phyloP scores from a whole-genome alignment of 1,284 basidiomycete genomes.

The Tylopilus sp. region DNA sequence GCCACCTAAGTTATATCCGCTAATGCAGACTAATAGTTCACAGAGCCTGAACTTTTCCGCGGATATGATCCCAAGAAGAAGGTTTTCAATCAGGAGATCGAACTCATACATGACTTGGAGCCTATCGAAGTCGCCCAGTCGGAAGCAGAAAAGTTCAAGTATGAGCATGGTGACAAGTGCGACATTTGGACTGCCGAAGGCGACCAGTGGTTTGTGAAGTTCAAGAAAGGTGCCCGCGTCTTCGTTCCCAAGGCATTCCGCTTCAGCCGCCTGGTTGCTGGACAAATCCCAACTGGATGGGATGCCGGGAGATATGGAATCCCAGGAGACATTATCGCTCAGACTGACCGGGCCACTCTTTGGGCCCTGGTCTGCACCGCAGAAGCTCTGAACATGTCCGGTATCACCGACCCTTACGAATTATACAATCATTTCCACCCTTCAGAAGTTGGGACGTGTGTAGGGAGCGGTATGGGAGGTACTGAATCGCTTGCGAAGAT shows the following conservation, averaged over 20 bases:
- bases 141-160: slow-evolving; percentile 94
- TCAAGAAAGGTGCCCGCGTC: slow-evolving; percentile 97
- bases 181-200: slow-evolving; percentile 90
- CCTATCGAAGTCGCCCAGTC: slow-evolving; percentile 89
- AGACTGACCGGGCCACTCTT: slow-evolving; percentile 91
- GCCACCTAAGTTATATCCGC: not conserved
- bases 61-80: slow-evolving; percentile 98
- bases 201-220: slow-evolving; percentile 95
- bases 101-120: slow-evolving; percentile 96
- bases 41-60: slow-evolving; percentile 95
- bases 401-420: slow-evolving; percentile 97
- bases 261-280: slow-evolving; percentile 93
- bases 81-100: slow-evolving; percentile 95
- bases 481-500: slow-evolving; percentile 86
- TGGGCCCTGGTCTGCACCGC: slow-evolving; percentile 96
- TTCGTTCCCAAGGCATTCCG: slow-evolving; percentile 93
- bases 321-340: slow-evolving; percentile 94
- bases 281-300: slow-evolving; percentile 98
- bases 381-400: slow-evolving; percentile 95
- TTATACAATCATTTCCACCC: slow-evolving; percentile 96
- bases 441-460: slow-evolving; percentile 88
- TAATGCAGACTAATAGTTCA: slow-evolving; percentile 8
- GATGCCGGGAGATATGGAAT: slow-evolving; percentile 94
- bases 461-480: slow-evolving; percentile 98
- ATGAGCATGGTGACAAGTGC: slow-evolving; percentile 95